phyloP scores from a whole-genome alignment of 345 rosid genomes.

The sweet orange (Citrus sinensis) region DNA sequence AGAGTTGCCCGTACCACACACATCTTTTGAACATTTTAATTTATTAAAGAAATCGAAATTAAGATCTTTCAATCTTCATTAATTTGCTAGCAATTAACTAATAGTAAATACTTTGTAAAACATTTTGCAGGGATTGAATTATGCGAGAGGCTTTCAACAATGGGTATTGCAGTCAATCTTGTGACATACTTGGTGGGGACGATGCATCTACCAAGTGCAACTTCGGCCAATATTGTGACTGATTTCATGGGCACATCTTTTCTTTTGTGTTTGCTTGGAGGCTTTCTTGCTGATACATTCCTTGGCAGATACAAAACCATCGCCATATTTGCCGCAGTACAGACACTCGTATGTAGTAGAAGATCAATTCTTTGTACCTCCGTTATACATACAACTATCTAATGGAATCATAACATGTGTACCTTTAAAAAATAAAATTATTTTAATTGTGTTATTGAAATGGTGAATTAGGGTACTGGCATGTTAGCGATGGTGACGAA shows the following conservation, averaged over 20 bases:
- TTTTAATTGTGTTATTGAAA: neutral
- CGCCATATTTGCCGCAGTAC: conserved; percentile 46
- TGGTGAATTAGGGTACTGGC: conserved; percentile 46
- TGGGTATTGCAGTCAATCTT: conserved; percentile 64
- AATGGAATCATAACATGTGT: too few relatives aligned
- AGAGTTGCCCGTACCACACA: neutral
- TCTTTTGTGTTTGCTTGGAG: conserved; percentile 58
- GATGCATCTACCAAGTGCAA: conserved; percentile 56
- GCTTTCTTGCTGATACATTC: conserved; percentile 65
- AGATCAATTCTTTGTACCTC: too few relatives aligned
- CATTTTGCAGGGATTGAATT: conserved; percentile 46
- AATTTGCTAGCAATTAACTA: too few relatives aligned
- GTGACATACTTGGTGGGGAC: conserved; percentile 60
- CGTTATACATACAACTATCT: too few relatives aligned
- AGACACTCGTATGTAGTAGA: conserved; percentile 36
- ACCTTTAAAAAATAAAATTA: too few relatives aligned
- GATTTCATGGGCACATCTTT: conserved; percentile 71
- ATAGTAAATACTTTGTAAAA: neutral
- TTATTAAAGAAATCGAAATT: neutral
- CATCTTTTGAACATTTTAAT: neutral
- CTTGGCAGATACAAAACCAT: conserved; percentile 59
- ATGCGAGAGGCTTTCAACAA: conserved; percentile 63
- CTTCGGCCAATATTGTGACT: conserved; percentile 59
- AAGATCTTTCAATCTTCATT: too few relatives aligned
- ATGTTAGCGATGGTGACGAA: conserved; percentile 45